Base-by-base conservation (phyloP, 352 stramenopile species). In the Phytophthora ramorum region DNA sequence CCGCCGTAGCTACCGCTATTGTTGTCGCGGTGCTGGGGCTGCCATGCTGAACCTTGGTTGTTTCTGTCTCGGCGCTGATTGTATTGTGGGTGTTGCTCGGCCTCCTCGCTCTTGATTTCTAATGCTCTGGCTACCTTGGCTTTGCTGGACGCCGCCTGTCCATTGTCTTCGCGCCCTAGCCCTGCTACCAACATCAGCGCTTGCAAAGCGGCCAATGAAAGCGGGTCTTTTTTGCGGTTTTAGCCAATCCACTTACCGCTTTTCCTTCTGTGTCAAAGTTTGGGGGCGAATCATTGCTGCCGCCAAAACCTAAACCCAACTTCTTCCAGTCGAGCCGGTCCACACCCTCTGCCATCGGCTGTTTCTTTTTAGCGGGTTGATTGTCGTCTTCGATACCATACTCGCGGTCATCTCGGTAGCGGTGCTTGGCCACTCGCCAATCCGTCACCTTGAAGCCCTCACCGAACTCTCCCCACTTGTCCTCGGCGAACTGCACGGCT, bases 391-490 rank as follows among this genome's bases (percentile, higher is more conserved):
- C 45, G 8, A 13, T 9, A 6, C 22, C 20, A 13, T 34, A 51
- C 1, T 20, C 24, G 0, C 45, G 8, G 12, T 35, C 45, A 4
- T 22, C 24, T 0, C 12, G 22, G 22, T 35, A 37, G 3, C 12
- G 20, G 4, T 24, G 13, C 45, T 51, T 51, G 0, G 24, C 24
- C 22, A 37, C 24, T 37, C 13, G 43, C 43, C 32, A 49, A 32
- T 49, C 43, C 1, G 19, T 32, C 44, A 50, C 44, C 12, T 50
- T 19, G 45, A 38, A 51, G 10, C 45, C 45, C 24, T 51, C 22
- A 7, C 45, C 45, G 12, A 14, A 51, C 24, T 51, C 45, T 0
- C 45, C 24, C 4, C 45, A 51, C 45, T 51, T 51, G 6, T 35
- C 45, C 14, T 51, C 45, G 6, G 45, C 45, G 13, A 51, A 51